A percentile compares a stretch with the other conserved stretches of the same genome.
These are phyloP conservation scores for Penicillium goetzii DNA, from an alignment of 495 filamentous ascomycete genomes.

Conservation along the genomic window DNA sequence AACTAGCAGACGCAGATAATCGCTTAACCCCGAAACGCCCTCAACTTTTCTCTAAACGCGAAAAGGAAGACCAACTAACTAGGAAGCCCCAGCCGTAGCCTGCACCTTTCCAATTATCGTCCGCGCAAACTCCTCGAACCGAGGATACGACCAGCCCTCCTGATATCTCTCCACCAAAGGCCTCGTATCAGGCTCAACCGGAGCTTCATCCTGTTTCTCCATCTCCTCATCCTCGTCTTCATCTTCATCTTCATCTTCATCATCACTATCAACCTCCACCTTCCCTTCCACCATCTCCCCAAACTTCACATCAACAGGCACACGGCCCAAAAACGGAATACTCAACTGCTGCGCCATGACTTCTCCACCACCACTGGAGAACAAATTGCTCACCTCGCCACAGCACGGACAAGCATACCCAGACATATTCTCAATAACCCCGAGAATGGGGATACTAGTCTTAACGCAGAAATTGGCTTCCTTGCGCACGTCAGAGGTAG, in stretches of 20 bases:
- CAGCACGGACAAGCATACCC: constrained; percentile 96
- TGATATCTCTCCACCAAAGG: constrained; percentile 77
- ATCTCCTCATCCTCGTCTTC: constrained; percentile 38
- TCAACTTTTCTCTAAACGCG: not conserved
- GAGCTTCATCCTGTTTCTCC: constrained; percentile 46
- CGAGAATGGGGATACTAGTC: constrained; percentile 77
- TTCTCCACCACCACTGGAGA: constrained; percentile 84
- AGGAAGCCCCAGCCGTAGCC: constrained; percentile 15
- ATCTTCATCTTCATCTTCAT: constrained; percentile 43
- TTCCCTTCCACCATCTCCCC: constrained; percentile 68
- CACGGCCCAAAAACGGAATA: constrained; percentile 80
- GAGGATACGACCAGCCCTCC: constrained; percentile 71
- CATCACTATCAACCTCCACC: constrained; percentile 41
- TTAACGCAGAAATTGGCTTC: constrained; percentile 96
- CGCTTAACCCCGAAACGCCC: not conserved
- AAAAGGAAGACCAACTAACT: not conserved
- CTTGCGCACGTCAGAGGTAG: constrained; percentile 91
- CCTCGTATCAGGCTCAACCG: constrained; percentile 51
- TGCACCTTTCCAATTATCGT: constrained; percentile 54
- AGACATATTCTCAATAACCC: constrained; percentile 97
- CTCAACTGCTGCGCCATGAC: constrained; percentile 86
- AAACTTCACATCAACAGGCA: constrained; percentile 84
- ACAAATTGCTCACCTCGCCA: constrained; percentile 89
- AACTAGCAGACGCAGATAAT: not conserved
- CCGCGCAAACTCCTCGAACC: constrained; percentile 71